A percentile compares a stretch with the other conserved stretches of the same genome.
Evolutionary conservation across 2,329 filamentous ascomycete species (phyloP).

Genomic region (Didymella keratinophila): DNA sequence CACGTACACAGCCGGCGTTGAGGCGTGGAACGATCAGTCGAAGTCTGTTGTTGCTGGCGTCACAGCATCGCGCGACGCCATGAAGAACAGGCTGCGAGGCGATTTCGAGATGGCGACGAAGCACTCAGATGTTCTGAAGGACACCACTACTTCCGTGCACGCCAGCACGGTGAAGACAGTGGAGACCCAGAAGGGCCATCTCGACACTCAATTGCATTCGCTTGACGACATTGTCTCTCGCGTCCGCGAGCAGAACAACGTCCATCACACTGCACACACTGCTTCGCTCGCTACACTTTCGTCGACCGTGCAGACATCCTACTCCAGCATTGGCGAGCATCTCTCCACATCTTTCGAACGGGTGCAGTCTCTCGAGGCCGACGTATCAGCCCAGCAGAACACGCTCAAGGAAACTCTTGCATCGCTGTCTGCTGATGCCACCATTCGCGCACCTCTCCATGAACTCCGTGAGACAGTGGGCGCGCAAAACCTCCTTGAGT

Average conservation of each 20-base stretch:
- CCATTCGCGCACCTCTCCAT: constrained; percentile 72
- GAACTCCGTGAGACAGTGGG: constrained; percentile 75
- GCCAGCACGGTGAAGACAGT: constrained; percentile 90
- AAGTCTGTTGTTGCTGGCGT: constrained; percentile 74
- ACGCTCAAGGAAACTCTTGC: constrained; percentile 68
- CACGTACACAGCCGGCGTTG: constrained; percentile 75
- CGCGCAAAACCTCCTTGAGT: constrained; percentile 74
- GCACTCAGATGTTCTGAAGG: constrained; percentile 83
- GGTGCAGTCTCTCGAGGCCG: constrained; percentile 71
- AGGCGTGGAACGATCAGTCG: constrained; percentile 75
- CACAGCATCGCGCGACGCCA: constrained; percentile 73
- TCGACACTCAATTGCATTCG: constrained; percentile 86
- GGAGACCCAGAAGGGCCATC: constrained; percentile 84
- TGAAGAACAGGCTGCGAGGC: constrained; percentile 83
- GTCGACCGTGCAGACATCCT: constrained; percentile 74
- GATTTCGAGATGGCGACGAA: constrained; percentile 83
- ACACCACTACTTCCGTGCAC: constrained; percentile 85
- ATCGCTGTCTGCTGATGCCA: constrained; percentile 62
- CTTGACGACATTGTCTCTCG: constrained; percentile 89
- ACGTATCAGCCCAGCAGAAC: constrained; percentile 68
- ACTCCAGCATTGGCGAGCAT: constrained; percentile 73
- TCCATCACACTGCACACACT: constrained; percentile 74
- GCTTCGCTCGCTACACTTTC: constrained; percentile 72
- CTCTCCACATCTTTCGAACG: constrained; percentile 73
- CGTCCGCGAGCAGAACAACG: constrained; percentile 80